phyloP scores from a whole-genome alignment of 352 stramenopile genomes.

The Pythium rhizo-oryzae region DNA sequence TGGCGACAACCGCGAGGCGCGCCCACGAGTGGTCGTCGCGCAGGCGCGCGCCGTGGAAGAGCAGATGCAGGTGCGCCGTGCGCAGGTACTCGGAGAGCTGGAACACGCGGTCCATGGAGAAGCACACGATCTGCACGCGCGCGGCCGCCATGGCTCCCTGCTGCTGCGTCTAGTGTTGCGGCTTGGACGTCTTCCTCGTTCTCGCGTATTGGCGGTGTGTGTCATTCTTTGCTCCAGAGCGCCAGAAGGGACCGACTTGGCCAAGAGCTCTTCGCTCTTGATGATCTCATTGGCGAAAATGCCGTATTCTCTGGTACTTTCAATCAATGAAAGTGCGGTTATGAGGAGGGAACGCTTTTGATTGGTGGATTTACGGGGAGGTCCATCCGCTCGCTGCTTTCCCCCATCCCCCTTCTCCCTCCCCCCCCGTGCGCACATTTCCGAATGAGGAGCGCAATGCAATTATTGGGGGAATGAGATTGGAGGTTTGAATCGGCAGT shows the following conservation, averaged over 20 bases:
- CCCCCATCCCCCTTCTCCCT: not conserved
- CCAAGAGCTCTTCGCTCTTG: not conserved
- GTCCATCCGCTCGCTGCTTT: not conserved
- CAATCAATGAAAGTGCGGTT: not conserved
- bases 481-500: not conserved
- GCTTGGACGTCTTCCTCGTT: conserved; percentile 1
- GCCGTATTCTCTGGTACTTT: not conserved
- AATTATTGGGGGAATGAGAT: conserved; percentile 1
- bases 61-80: conserved; percentile 40
- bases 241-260: conserved; percentile 7
- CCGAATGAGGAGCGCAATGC: not conserved
- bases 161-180: too few relatives aligned
- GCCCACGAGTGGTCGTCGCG: conserved; percentile 33
- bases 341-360: not conserved
- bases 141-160: conserved; percentile 16
- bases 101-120: conserved; percentile 70
- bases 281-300: not conserved
- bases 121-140: conserved; percentile 54
- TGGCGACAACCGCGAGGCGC: conserved; percentile 38
- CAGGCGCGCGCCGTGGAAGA: conserved; percentile 30
- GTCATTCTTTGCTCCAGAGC: conserved; percentile 6
- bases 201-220: conserved; percentile 4
- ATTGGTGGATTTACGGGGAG: conserved; percentile 7
- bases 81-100: conserved; percentile 62
- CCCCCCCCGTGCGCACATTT: too few relatives aligned